phyloP scores from a whole-genome alignment of 768 basidiomycete species.

The Pisolithus sp. region DNA sequence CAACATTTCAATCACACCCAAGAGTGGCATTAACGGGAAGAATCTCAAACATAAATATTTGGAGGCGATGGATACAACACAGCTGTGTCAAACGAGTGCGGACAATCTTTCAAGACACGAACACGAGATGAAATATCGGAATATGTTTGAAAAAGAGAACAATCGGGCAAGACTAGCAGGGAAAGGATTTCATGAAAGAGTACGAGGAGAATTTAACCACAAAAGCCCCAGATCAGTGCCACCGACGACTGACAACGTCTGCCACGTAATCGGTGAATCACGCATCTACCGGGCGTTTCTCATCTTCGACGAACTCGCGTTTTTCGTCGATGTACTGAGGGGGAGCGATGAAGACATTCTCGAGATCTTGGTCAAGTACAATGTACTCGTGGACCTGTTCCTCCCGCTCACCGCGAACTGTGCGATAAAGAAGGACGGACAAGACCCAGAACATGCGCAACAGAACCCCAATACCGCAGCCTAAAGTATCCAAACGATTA shows the following conservation, averaged over 20 bases:
- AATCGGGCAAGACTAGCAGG: no score
- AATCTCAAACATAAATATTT: neutral
- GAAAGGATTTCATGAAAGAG: no score
- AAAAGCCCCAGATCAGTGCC: neutral
- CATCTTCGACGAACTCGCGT: conserved; percentile 18
- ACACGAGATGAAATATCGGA: no score
- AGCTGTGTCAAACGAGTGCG: no score
- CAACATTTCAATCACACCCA: neutral
- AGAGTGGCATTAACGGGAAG: neutral
- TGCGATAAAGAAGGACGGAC: conserved; percentile 52
- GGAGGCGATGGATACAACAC: no score
- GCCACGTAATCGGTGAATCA: neutral
- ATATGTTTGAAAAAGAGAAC: no score
- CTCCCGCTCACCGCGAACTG: conserved; percentile 40
- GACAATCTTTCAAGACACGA: no score
- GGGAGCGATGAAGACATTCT: conserved; percentile 44
- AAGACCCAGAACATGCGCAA: conserved; percentile 78
- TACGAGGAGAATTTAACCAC: no score
- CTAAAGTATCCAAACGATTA: conserved; percentile 27
- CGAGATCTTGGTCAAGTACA: conserved; percentile 42
- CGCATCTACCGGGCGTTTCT: conserved; percentile 4
- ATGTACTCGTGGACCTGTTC: conserved; percentile 36
- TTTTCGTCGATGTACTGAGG: conserved; percentile 60
- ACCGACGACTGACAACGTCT: neutral
- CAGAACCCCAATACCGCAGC: conserved; percentile 80